Percentiles rank a stretch among this genome's conserved stretches.
Evolutionary conservation across 305 asterid species (phyloP).

Genomic region (Salvia sclarea): DNA sequence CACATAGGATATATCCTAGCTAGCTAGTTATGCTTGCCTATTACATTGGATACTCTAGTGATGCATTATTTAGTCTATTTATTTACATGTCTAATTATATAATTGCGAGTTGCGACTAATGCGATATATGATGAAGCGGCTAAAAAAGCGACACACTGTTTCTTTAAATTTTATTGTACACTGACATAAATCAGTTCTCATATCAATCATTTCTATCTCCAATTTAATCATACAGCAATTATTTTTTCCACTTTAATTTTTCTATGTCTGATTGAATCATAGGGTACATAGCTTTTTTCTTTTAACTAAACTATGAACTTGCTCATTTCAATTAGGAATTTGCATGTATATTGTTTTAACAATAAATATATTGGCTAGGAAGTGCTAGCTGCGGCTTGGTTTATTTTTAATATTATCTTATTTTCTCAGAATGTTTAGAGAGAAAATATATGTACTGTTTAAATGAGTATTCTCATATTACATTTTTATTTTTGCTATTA

Average conservation of each 20-base stretch:
- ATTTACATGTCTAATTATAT: not conserved
- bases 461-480: no score
- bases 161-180: constrained; percentile 18
- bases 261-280: not conserved
- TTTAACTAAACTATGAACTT: not conserved
- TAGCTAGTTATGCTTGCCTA: constrained; percentile 3
- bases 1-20: not conserved
- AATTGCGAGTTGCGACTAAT: not conserved
- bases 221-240: constrained; percentile 36
- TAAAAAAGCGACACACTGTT: constrained; percentile 17
- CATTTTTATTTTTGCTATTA: not conserved
- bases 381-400: no score
- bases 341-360: not conserved
- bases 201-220: constrained; percentile 28
- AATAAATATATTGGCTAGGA: no score
- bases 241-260: not conserved
- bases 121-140: constrained; percentile 15
- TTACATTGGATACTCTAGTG: constrained; percentile 31
- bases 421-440: no score
- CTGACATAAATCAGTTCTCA: constrained; percentile 17
- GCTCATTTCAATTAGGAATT: not conserved
- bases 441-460: no score
- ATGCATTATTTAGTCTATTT: not conserved
- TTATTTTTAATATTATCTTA: no score
- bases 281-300: not conserved